Evolutionary conservation across 768 basidiomycete genomes (phyloP).

Genomic region (Podaxis pistillaris): DNA sequence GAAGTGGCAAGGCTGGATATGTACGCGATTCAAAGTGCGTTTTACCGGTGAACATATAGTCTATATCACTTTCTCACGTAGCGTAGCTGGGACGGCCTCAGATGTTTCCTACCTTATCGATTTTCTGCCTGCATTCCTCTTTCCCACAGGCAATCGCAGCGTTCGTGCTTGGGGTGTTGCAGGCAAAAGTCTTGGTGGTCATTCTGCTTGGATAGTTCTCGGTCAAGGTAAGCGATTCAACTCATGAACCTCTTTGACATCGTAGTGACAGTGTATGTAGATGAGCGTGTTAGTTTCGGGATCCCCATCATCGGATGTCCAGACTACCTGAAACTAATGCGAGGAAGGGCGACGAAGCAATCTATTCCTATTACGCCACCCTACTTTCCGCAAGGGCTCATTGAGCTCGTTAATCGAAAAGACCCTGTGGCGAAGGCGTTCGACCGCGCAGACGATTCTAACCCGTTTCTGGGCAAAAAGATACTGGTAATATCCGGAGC

Average conservation of each 20-base stretch:
- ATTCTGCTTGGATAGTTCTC: conserved; percentile 76
- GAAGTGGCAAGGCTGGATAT: conserved; percentile 38
- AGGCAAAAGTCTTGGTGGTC: conserved; percentile 83
- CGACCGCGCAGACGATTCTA: conserved; percentile 32
- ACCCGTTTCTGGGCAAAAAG: conserved; percentile 70
- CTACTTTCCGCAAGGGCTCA: conserved; percentile 54
- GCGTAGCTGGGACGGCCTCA: conserved; percentile 57
- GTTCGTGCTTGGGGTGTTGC: conserved; percentile 70
- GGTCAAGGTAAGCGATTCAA: conserved; percentile 33
- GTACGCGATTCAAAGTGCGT: conserved; percentile 44
- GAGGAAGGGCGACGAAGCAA: conserved; percentile 46
- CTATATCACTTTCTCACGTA: not conserved
- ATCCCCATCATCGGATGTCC: conserved; percentile 71
- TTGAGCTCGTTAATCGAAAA: conserved; percentile 40
- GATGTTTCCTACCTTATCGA: conserved; percentile 85
- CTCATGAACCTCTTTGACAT: not conserved
- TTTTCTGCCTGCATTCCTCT: conserved; percentile 72
- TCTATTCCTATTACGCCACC: conserved; percentile 47
- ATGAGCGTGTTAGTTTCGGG: conserved; percentile 42
- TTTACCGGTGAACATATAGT: conserved; percentile 12
- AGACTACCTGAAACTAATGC: conserved; percentile 58
- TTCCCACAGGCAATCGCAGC: conserved; percentile 58
- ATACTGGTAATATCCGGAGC: conserved; percentile 71
- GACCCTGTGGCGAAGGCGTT: conserved; percentile 49
- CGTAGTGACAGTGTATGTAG: conserved; percentile 23